phyloP scores from a whole-genome alignment of 1,284 basidiomycete genomes.

The Microbotryum saponariae region DNA sequence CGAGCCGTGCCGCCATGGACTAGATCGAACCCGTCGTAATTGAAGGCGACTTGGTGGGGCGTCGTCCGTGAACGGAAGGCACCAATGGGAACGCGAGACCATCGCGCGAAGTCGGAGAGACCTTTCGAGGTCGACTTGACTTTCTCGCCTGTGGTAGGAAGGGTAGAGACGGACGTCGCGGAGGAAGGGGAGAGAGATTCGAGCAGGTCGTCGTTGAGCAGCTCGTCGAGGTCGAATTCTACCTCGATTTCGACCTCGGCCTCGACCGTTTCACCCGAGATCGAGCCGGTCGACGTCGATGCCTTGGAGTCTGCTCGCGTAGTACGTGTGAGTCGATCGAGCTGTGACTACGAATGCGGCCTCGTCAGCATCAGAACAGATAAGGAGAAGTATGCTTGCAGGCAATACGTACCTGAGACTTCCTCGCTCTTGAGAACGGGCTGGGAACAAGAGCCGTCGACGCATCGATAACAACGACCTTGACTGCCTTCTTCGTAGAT shows the following conservation, averaged over 20 bases:
- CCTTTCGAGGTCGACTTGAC: no score
- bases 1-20: no score
- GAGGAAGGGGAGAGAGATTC: background rate
- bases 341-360: background rate
- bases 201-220: slow-evolving; percentile 27
- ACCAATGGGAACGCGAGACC: slow-evolving; percentile 37
- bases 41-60: background rate
- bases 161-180: slow-evolving; percentile 1
- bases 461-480: slow-evolving; percentile 21
- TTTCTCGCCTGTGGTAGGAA: no score
- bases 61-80: slow-evolving; percentile 32
- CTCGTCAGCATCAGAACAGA: background rate
- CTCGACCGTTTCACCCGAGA: slow-evolving; percentile 18
- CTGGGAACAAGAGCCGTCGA: background rate
- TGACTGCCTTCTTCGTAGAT: background rate
- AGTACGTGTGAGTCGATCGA: slow-evolving; percentile 24
- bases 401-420: slow-evolving; percentile 2
- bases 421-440: slow-evolving; percentile 10
- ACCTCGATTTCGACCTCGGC: slow-evolving; percentile 15
- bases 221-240: slow-evolving; percentile 32
- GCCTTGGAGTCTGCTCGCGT: slow-evolving; percentile 25
- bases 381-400: background rate
- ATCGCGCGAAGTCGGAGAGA: slow-evolving; percentile 34
- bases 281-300: slow-evolving; percentile 31
- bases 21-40: no score